Evolutionary conservation across 139 green algal genomes (phyloP), one percentile per base, ranked within the genome.

Genomic region (Limnomonas spitsbergensis): DNA sequence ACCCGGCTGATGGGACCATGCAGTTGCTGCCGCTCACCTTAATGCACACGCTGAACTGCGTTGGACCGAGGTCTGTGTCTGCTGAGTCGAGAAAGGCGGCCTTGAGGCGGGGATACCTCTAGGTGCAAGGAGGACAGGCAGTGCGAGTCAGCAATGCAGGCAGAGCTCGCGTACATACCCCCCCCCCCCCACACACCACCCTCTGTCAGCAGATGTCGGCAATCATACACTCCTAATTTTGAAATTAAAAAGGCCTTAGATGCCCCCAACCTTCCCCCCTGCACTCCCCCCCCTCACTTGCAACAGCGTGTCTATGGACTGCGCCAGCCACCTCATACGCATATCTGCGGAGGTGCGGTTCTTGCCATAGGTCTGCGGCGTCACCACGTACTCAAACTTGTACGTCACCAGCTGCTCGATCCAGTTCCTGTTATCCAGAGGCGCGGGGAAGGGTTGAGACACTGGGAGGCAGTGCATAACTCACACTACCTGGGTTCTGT

Each of bases 301-400:
- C 76, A 87, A 76, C 40, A 88, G 76, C 35, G 84, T 56, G 79
- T 88, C 77, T 31, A 88, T 79, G 27, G 75, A 80, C 9, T 83
- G 53, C 1, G 82, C 76, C 37, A 90, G 75, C 85, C 85, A 88
- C 40, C 75, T 76, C 37, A 83, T 69, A 1, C 83, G 69, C 77
- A 87, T 37, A 79, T 87, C 83, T 40, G 79, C 81, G 2, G 71
- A 81, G 37, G 29, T 40, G 29, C 39, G 39, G 6, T 66, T 77
- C 39, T 74, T 74, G 7, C 36, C 68, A 42, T 74, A 74, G 7
- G 68, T 74, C 36, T 74, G 68, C 7, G 68, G 20, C 36, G 68
- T 74, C 35, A 74, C 68, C 68, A 87, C 75, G 78, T 84, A 82
- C 82, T 87, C 82, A 77, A 87, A 87, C 76, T 84, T 84, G 75